phyloP scores from a whole-genome alignment of 2,329 filamentous ascomycete species.

The Penicillium italicum region DNA sequence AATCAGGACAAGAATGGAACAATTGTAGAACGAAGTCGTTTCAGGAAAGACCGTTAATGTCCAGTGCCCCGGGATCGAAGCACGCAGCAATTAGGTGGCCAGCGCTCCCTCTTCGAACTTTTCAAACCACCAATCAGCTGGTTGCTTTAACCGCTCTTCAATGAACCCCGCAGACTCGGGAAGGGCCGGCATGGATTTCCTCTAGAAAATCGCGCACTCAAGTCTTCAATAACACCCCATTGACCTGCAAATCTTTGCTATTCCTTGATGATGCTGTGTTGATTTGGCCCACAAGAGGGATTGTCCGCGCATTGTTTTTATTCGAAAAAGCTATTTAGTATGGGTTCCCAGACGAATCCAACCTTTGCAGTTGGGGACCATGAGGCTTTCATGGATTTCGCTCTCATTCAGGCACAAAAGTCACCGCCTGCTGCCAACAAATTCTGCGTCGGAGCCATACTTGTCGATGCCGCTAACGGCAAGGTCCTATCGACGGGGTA shows the following conservation, averaged over 20 bases:
- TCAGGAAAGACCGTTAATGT: not conserved
- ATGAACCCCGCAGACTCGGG: not conserved
- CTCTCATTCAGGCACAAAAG: conserved; percentile 28
- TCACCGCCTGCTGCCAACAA: conserved; percentile 40
- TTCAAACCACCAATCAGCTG: not conserved
- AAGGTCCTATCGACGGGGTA: conserved; percentile 45
- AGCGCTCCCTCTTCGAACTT: too few relatives aligned
- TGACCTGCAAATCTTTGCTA: not conserved
- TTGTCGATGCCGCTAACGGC: conserved; percentile 38
- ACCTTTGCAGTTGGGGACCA: conserved; percentile 31
- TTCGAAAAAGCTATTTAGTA: not conserved
- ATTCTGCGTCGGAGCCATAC: conserved; percentile 44
- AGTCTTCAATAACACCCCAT: not conserved
- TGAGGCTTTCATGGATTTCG: conserved; percentile 38
- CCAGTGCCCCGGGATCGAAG: not conserved
- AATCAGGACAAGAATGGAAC: too few relatives aligned
- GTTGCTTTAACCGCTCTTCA: not conserved
- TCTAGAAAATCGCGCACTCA: not conserved
- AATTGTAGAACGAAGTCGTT: not conserved
- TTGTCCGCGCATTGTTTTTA: not conserved
- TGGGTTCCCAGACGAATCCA: not conserved
- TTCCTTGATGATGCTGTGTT: not conserved
- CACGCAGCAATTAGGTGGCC: too few relatives aligned
- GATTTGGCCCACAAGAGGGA: not conserved
- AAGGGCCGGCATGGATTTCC: not conserved